Evolutionary conservation across 495 filamentous ascomycete species (phyloP).

Genomic region (Tuber microsphaerosporum): DNA sequence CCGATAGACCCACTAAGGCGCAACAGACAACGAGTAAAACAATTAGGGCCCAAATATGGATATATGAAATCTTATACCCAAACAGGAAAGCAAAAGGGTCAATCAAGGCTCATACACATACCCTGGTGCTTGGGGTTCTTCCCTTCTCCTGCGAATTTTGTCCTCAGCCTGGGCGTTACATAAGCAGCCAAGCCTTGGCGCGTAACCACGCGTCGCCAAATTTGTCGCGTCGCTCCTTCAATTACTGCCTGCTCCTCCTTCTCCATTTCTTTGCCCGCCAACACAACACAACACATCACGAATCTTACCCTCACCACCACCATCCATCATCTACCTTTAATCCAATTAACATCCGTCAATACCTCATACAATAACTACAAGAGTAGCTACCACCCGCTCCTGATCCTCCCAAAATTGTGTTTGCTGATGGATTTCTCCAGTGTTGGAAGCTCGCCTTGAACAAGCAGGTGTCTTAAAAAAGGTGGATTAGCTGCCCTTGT

Average conservation of each 20-base stretch:
- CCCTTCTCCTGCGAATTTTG: neutral
- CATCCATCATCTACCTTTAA: neutral
- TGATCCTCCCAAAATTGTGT: neutral
- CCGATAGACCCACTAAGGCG: neutral
- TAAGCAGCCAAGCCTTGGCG: neutral
- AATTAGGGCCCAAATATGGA: neutral
- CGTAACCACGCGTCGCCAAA: neutral
- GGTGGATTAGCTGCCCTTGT: constrained; percentile 49
- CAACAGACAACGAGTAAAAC: neutral
- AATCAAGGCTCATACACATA: neutral
- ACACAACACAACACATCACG: neutral
- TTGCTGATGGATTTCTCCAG: constrained; percentile 43
- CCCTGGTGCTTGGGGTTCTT: neutral
- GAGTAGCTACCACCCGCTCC: neutral
- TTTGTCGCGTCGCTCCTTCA: neutral
- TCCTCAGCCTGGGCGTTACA: neutral
- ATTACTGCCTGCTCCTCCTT: neutral
- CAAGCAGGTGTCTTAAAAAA: constrained; percentile 93
- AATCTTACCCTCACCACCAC: neutral
- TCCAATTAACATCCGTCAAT: neutral
- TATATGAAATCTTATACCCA: neutral
- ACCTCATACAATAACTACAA: neutral
- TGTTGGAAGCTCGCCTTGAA: constrained; percentile 96
- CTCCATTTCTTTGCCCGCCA: neutral
- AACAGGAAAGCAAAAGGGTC: neutral